A percentile compares a stretch with the other conserved stretches of the same genome.
These are phyloP conservation scores for Xylaria telfairii DNA, from an alignment of 495 filamentous ascomycete genomes.

Conservation along the genomic window DNA sequence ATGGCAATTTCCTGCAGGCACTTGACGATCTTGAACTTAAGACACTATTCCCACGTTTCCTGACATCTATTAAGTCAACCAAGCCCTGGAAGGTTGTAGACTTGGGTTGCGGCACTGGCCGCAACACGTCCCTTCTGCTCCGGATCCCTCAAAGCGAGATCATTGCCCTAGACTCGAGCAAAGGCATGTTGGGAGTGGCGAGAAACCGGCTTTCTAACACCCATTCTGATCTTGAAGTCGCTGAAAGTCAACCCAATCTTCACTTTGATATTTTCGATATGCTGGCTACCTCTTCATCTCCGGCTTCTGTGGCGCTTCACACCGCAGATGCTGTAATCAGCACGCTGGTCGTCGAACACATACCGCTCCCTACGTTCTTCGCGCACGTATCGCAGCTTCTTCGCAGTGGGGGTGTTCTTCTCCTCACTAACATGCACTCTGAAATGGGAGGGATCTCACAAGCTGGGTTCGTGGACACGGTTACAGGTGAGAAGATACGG, in stretches of 20 bases:
- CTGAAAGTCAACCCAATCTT: conserved; percentile 23
- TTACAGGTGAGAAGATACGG: conserved; percentile 64
- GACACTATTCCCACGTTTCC: conserved; percentile 59
- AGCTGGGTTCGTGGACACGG: conserved; percentile 69
- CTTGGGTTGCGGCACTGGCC: conserved; percentile 73
- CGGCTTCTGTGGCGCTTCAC: conserved; percentile 14
- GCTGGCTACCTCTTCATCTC: conserved; percentile 33
- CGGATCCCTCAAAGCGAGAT: conserved; percentile 34
- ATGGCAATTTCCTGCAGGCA: conserved; percentile 76
- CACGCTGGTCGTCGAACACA: conserved; percentile 74
- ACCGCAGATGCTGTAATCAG: conserved; percentile 59
- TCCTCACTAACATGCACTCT: conserved; percentile 77
- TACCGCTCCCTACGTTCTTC: conserved; percentile 66
- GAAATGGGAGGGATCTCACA: conserved; percentile 70
- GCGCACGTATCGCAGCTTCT: conserved; percentile 54
- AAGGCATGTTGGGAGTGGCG: conserved; percentile 63
- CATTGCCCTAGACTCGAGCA: conserved; percentile 47
- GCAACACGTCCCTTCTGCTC: conserved; percentile 68
- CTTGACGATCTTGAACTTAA: conserved; percentile 67
- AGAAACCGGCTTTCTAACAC: conserved; percentile 37
- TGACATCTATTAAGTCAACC: conserved; percentile 42
- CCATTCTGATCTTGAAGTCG: not conserved
- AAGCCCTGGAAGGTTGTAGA: conserved; percentile 57
- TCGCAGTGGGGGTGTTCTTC: conserved; percentile 56
- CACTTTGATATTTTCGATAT: conserved; percentile 50